A percentile compares a stretch with the other conserved stretches of the same genome.
These are phyloP conservation scores for Cutaneotrichosporon spelunceum DNA, from an alignment of 1,284 basidiomycete genomes.

Conservation along the genomic window DNA sequence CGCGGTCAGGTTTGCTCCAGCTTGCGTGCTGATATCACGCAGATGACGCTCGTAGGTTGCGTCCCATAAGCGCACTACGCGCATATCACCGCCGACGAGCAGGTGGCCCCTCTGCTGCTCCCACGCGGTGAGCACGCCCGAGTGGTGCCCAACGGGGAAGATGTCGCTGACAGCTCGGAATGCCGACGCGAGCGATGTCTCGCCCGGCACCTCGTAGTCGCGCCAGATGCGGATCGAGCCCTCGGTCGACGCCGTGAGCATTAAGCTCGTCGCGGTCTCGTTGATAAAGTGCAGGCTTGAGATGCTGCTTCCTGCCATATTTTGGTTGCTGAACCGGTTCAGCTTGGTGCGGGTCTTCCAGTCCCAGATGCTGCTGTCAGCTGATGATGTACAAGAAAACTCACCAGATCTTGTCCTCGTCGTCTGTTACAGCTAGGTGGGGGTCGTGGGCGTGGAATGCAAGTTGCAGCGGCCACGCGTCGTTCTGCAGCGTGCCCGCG, in stretches of 20 bases:
- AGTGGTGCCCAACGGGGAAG: conserved; percentile 60
- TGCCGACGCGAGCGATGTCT: conserved; percentile 80
- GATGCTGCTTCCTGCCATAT: conserved; percentile 74
- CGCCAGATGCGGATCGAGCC: conserved; percentile 88
- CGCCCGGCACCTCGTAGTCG: conserved; percentile 63
- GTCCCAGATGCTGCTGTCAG: conserved; percentile 74
- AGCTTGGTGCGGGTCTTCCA: conserved; percentile 79
- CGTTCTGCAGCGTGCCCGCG: conserved; percentile 68
- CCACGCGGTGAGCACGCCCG: conserved; percentile 89
- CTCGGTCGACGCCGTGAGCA: conserved; percentile 84
- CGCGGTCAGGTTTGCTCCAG: conserved; percentile 83
- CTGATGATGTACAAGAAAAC: conserved; percentile 31
- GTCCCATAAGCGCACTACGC: conserved; percentile 89
- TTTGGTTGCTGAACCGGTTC: conserved; percentile 84
- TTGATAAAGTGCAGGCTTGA: conserved; percentile 93
- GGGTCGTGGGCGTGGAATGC: conserved; percentile 91
- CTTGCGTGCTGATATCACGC: conserved; percentile 72
- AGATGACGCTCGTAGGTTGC: conserved; percentile 83
- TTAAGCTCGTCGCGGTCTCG: conserved; percentile 87
- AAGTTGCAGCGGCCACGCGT: conserved; percentile 70
- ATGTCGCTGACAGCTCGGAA: conserved; percentile 86
- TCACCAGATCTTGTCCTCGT: conserved; percentile 79
- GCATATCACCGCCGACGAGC: conserved; percentile 85
- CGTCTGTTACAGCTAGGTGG: conserved; percentile 80
- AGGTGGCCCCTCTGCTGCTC: conserved; percentile 82